phyloP scores from a whole-genome alignment of 345 rosid species.

The Zanthoxylum bungeanum region DNA sequence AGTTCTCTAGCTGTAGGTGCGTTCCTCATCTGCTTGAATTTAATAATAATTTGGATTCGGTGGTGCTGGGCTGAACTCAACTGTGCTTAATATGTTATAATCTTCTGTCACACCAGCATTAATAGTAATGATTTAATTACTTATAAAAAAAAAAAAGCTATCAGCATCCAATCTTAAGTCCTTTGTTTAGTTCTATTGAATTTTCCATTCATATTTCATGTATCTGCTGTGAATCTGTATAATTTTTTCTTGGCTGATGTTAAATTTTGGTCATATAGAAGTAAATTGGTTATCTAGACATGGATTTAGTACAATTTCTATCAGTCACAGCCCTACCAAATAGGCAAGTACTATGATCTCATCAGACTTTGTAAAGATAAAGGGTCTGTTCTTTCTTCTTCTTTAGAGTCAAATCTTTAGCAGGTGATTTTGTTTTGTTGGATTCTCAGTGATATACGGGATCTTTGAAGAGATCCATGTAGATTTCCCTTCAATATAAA shows the following conservation, averaged over 20 bases:
- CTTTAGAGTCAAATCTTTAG: slow-evolving; percentile 17
- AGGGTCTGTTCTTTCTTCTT: slow-evolving; percentile 11
- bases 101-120: neutral
- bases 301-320: neutral
- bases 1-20: slow-evolving; percentile 72
- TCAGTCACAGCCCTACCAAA: neutral
- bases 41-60: too few species aligned
- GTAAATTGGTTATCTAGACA: neutral
- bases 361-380: slow-evolving; percentile 17
- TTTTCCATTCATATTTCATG: neutral
- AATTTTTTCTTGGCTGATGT: too few species aligned
- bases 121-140: too few species aligned
- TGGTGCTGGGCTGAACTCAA: too few species aligned
- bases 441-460: slow-evolving; percentile 2
- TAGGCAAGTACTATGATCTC: slow-evolving; percentile 13
- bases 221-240: neutral
- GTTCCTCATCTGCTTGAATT: neutral
- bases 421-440: slow-evolving; percentile 8
- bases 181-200: neutral
- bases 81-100: too few species aligned
- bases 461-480: slow-evolving; percentile 1
- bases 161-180: too few species aligned
- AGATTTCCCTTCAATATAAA: neutral
- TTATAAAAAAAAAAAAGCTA: too few species aligned
- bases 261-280: neutral